These are phyloP conservation scores for Neofusicoccum sp. DNA, from an alignment of 2,329 filamentous ascomycete species.

Conservation along the genomic window DNA sequence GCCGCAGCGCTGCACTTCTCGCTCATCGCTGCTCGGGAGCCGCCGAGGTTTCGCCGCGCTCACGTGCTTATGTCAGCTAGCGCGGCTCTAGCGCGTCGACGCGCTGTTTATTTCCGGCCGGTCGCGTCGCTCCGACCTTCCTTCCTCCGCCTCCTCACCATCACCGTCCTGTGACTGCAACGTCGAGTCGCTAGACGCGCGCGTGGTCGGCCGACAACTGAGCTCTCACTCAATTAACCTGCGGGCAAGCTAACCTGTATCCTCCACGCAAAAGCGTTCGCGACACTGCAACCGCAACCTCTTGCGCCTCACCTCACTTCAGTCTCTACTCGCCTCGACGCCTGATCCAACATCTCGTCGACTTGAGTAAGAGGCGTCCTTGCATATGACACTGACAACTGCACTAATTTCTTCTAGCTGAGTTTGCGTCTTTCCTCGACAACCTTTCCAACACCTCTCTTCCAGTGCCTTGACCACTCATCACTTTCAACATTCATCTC, in stretches of 20 bases:
- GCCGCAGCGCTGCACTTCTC: background rate
- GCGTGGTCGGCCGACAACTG: too few species aligned
- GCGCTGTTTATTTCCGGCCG: background rate
- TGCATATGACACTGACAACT: background rate
- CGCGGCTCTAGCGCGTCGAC: background rate
- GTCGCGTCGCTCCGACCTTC: background rate
- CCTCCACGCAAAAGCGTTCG: too few species aligned
- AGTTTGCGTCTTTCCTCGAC: background rate
- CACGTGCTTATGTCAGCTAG: background rate
- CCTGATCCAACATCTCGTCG: slow-evolving; percentile 3
- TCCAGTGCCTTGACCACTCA: background rate
- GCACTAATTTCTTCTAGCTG: background rate
- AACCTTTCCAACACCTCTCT: background rate
- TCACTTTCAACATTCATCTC: background rate
- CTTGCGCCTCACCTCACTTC: too few species aligned
- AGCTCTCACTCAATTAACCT: too few species aligned
- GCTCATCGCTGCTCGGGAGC: background rate
- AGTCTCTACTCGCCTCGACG: background rate
- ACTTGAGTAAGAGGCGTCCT: background rate
- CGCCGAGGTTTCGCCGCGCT: background rate
- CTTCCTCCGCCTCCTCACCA: background rate
- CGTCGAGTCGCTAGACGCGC: too few species aligned
- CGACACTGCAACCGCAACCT: too few species aligned
- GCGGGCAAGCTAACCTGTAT: too few species aligned
- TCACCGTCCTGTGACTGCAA: background rate